A percentile compares a stretch with the other conserved stretches of the same genome.
Conservation (phyloP, 2,329 filamentous ascomycete species). For the Didymella lethalis region DNA sequence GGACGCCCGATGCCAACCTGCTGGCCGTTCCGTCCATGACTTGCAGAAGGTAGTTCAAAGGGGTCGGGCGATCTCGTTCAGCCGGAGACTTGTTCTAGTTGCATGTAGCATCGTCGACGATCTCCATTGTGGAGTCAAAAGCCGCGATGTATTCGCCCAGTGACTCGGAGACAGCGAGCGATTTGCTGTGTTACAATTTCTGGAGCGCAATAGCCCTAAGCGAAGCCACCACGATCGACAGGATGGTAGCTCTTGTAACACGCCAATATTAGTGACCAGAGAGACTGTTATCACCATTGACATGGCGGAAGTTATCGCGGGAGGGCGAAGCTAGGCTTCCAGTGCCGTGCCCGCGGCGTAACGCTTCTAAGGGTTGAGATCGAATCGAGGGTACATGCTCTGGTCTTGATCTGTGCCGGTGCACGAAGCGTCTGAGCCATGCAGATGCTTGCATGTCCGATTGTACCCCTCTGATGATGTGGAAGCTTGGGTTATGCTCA, state of each 20-base stretch:
- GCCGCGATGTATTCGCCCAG: background rate
- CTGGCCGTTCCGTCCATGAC: background rate
- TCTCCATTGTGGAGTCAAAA: background rate
- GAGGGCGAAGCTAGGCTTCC: background rate
- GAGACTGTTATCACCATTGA: background rate
- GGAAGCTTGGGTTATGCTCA: background rate
- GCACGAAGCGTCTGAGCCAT: background rate
- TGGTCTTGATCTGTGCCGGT: conserved; percentile 9
- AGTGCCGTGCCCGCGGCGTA: background rate
- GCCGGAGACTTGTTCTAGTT: background rate
- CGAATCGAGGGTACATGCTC: conserved; percentile 10
- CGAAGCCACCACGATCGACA: background rate
- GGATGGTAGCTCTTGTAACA: conserved; percentile 1
- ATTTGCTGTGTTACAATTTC: background rate
- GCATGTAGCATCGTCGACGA: background rate
- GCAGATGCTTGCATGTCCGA: background rate
- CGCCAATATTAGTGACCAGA: background rate
- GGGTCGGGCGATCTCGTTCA: background rate
- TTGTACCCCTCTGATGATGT: background rate
- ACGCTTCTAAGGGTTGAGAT: conserved; percentile 2
- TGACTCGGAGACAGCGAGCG: background rate
- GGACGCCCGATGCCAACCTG: background rate
- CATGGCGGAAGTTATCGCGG: background rate
- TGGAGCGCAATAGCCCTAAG: background rate
- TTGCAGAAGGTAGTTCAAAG: background rate